Conservation (phyloP, 202 grass and related monocot species). For the Eragrostis tef region DNA sequence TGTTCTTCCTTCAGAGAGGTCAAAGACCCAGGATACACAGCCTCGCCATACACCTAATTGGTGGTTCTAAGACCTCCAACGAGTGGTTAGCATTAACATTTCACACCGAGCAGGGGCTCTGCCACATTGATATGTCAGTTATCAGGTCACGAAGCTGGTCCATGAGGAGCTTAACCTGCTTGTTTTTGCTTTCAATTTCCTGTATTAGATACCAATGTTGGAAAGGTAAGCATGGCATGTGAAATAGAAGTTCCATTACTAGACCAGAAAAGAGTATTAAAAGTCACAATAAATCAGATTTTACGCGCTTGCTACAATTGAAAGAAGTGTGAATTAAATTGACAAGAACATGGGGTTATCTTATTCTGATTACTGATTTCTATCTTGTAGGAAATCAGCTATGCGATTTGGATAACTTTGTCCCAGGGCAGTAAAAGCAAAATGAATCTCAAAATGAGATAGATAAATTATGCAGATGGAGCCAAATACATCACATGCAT, state of each 20-base stretch:
- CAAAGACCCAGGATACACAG: not conserved
- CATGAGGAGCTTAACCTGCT: slow-evolving; percentile 74
- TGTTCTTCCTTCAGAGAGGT: slow-evolving; percentile 21
- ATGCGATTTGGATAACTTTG: too few relatives aligned
- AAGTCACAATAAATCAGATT: not conserved
- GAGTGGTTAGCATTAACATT: not conserved
- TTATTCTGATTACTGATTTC: too few relatives aligned
- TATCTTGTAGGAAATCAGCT: too few relatives aligned
- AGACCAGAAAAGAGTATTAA: not conserved
- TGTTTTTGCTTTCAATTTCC: slow-evolving; percentile 93
- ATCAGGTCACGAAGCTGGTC: slow-evolving; percentile 81
- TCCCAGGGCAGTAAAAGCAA: too few relatives aligned
- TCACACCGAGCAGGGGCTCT: slow-evolving; percentile 80
- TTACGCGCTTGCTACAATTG: not conserved
- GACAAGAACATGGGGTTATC: not conserved
- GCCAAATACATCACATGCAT: too few relatives aligned
- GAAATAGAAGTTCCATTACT: not conserved
- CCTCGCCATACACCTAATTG: slow-evolving; percentile 5
- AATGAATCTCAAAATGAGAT: too few relatives aligned
- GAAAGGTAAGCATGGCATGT: not conserved
- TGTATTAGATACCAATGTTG: slow-evolving; percentile 54
- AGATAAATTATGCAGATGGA: too few relatives aligned
- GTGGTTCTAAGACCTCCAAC: not conserved
- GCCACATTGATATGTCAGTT: slow-evolving; percentile 89
- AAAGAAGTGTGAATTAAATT: not conserved